phyloP scores from a whole-genome alignment of 1,284 basidiomycete species.

The Trametes pubescens region DNA sequence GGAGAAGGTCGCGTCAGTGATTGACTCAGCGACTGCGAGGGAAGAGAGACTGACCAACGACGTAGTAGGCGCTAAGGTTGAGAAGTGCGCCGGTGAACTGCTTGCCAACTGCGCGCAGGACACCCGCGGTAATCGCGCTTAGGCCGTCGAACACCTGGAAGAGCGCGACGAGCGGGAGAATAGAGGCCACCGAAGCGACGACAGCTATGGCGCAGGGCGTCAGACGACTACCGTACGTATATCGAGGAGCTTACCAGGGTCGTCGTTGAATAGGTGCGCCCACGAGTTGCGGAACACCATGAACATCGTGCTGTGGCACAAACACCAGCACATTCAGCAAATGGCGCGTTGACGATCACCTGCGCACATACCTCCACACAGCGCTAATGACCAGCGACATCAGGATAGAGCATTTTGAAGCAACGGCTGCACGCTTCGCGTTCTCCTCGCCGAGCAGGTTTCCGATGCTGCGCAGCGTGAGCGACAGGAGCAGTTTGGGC shows the following conservation, averaged over 20 bases:
- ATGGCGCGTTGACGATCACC: background rate
- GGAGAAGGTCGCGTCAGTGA: too few relatives aligned
- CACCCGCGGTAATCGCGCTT: slow-evolving; percentile 73
- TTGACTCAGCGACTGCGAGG: too few relatives aligned
- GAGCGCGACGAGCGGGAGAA: slow-evolving; percentile 80
- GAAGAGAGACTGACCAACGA: slow-evolving; percentile 51
- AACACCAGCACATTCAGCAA: too few relatives aligned
- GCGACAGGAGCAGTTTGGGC: background rate
- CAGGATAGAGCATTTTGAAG: slow-evolving; percentile 68
- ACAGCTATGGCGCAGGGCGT: slow-evolving; percentile 53
- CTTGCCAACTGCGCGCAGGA: slow-evolving; percentile 82
- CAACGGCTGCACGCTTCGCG: slow-evolving; percentile 69
- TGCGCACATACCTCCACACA: slow-evolving; percentile 63
- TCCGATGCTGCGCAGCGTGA: slow-evolving; percentile 62
- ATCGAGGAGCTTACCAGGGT: slow-evolving; percentile 57
- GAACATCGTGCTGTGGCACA: slow-evolving; percentile 64
- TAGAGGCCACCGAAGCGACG: slow-evolving; percentile 68
- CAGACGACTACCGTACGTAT: background rate
- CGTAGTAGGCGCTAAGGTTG: slow-evolving; percentile 75
- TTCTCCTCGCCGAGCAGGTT: slow-evolving; percentile 83
- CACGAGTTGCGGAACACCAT: slow-evolving; percentile 76
- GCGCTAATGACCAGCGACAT: slow-evolving; percentile 65
- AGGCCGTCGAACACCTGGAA: slow-evolving; percentile 86
- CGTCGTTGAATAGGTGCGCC: slow-evolving; percentile 88
- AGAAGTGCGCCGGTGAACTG: slow-evolving; percentile 73